Conservation (phyloP, 2,329 filamentous ascomycete species). For the Gaeumannomyces sp. region DNA sequence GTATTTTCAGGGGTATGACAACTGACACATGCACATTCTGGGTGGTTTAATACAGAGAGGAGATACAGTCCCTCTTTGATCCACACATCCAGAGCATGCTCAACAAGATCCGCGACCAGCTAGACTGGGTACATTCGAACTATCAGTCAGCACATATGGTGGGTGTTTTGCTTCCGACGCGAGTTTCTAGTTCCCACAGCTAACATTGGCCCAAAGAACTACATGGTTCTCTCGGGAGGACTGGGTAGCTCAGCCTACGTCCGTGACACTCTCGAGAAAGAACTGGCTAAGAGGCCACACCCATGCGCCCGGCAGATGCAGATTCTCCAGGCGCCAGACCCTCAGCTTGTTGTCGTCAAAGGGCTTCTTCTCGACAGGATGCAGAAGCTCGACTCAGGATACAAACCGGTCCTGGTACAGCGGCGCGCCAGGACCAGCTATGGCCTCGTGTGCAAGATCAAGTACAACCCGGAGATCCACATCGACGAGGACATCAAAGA, state of each 20-base stretch:
- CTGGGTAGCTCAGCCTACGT: slow-evolving; percentile 41
- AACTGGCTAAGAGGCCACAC: slow-evolving; percentile 20
- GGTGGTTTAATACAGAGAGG: slow-evolving; percentile 13
- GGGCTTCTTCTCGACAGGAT: slow-evolving; percentile 45
- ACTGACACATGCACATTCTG: not conserved
- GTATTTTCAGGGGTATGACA: not conserved
- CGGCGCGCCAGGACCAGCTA: slow-evolving; percentile 37
- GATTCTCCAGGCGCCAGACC: slow-evolving; percentile 41
- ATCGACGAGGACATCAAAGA: slow-evolving; percentile 23
- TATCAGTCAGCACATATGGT: slow-evolving; percentile 29
- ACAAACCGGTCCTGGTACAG: slow-evolving; percentile 35
- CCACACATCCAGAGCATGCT: slow-evolving; percentile 33
- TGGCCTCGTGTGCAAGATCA: slow-evolving; percentile 31
- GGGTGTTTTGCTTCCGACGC: slow-evolving; percentile 5
- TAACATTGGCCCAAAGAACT: slow-evolving; percentile 23
- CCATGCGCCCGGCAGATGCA: slow-evolving; percentile 12
- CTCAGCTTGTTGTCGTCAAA: slow-evolving; percentile 48
- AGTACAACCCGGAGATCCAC: slow-evolving; percentile 30
- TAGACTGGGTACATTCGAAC: slow-evolving; percentile 31
- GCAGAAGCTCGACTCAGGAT: slow-evolving; percentile 33
- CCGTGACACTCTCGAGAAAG: slow-evolving; percentile 33
- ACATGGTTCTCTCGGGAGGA: slow-evolving; percentile 38
- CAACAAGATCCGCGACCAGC: slow-evolving; percentile 31
- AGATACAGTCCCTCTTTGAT: slow-evolving; percentile 38
- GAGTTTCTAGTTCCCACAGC: not conserved